phyloP scores from a whole-genome alignment of 768 basidiomycete genomes.

The Leccinum disarticulatum region DNA sequence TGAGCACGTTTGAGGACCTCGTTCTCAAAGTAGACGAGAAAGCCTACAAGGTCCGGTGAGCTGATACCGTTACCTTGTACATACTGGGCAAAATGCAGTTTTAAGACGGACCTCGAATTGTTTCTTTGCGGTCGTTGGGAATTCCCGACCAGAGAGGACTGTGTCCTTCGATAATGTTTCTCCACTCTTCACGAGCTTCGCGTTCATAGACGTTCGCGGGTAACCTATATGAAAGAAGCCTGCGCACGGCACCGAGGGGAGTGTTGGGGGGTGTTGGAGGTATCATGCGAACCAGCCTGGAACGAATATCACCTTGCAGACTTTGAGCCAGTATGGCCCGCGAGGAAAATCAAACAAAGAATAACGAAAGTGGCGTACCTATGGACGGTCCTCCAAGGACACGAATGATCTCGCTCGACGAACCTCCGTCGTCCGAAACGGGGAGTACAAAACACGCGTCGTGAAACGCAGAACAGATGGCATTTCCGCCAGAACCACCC shows the following conservation, averaged over 20 bases:
- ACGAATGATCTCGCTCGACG: constrained; percentile 91
- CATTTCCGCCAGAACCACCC: constrained; percentile 93
- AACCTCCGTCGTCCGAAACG: constrained; percentile 94
- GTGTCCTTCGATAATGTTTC: constrained; percentile 86
- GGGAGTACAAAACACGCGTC: constrained; percentile 82
- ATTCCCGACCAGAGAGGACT: constrained; percentile 83
- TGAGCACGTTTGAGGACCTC: constrained; percentile 87
- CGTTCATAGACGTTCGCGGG: constrained; percentile 65
- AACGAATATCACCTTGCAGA: constrained; percentile 77
- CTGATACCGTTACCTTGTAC: neutral
- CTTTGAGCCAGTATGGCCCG: constrained; percentile 4
- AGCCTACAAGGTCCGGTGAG: constrained; percentile 50
- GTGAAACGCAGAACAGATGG: constrained; percentile 83
- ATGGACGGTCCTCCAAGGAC: constrained; percentile 87
- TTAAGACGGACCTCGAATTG: constrained; percentile 67
- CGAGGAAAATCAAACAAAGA: constrained; percentile 16
- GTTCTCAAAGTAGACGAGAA: constrained; percentile 89
- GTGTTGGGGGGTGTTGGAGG: constrained; percentile 59
- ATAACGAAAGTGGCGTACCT: constrained; percentile 42
- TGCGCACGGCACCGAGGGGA: constrained; percentile 70
- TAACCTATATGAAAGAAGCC: constrained; percentile 77
- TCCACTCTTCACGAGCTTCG: constrained; percentile 87
- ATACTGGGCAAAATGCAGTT: neutral
- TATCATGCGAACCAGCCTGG: constrained; percentile 85
- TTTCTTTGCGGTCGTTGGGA: constrained; percentile 87